Evolutionary conservation across 2,329 filamentous ascomycete genomes (phyloP), one percentile per base, ranked within the genome.

Genomic region (Onygena corvina): DNA sequence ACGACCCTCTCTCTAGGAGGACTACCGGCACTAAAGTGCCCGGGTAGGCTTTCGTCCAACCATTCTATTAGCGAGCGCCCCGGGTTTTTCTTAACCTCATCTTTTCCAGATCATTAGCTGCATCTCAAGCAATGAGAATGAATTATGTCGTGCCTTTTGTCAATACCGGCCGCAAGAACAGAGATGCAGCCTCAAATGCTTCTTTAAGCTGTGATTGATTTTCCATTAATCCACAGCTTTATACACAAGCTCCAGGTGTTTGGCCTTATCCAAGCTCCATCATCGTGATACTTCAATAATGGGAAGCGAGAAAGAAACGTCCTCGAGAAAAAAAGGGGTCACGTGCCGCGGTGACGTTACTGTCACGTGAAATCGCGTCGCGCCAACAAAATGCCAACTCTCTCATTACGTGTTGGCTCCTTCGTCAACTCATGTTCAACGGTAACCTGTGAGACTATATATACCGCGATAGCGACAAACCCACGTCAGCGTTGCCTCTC

Each of bases 141-240:
- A 46, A 9, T 31, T 55, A 53, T 50, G 53, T 54, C 66, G 55
- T 68, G 63, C 67, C 67, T 69, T 63, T 59, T 55, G 65, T 60
- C 51, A 69, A 58, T 34, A 68, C 64, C 25, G 67, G 65, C 48
- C 54, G 59, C 36, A 70, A 54, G 52, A 69, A 69, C 18, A 57
- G 55, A 48, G 58, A 57, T 27, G 65, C 63, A 25, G 59, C 57
- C 38, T 60, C 56, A 49, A 70, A 68, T 6, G 61, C 64, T 50
- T 58, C 56, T 47, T 52, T 59, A 25, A 64, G 36, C 34, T 53
- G 49, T 20, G 33, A 51, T 2, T 53, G 42, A 20, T 61, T 55
- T 25, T 54, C 58, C 67, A 69, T 69, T 40, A 23, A 40, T 23
- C 25, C 9, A n/a, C 36, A 29, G 25, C 25, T 6, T 12, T 40